Evolutionary conservation across 306 rosid species (phyloP), one percentile per base, ranked within the genome.

Genomic region (Lablab purpureus): DNA sequence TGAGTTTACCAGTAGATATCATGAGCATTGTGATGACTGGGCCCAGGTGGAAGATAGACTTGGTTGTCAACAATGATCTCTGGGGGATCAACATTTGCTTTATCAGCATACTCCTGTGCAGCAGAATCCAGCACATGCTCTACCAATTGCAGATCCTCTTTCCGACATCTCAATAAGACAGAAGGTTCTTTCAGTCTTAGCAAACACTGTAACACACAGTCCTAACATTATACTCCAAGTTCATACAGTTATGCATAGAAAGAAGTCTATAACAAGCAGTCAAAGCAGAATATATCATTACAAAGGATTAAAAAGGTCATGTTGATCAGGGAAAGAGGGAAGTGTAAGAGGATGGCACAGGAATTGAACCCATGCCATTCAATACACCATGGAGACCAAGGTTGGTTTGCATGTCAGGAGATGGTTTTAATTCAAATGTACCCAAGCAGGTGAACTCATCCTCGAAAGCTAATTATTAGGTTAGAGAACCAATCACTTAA

Each of bases 111-210:
- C 81, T 93, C 98, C 80, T 68, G 66, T 2, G 93, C 94, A 25
- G 99, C 98, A 80, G 91, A 81, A 74, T 87, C 74, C 81, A 88
- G 78, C 71, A 95, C 96, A 71, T 88, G 73, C 89, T 91, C 91
- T 77, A 95, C 96, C 86, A 95, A 76, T 82, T 82, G 82, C 49
- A 82, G 77, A 74, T 95, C 98, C 28, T 81, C 77, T 80, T 95
- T 79, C 60, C 98, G 97, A 79, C 99, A 95, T 71, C 98, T 91
- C 92, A 95, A 73, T 45, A 95, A 68, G 80, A 93, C 97, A 78
- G 99, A 90, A 60, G 98, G 98, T 91, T 95, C 99, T 87, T 89
- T 93, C 83, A 95, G 82, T 84, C 99, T 88, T 17, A 93, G 88
- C 87, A 95, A 89, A 81, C 89, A 87, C 99, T 95, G 94, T 64